Conservation (phyloP, 768 basidiomycete genomes). For the Cystobasidiopsis lactophilus region DNA sequence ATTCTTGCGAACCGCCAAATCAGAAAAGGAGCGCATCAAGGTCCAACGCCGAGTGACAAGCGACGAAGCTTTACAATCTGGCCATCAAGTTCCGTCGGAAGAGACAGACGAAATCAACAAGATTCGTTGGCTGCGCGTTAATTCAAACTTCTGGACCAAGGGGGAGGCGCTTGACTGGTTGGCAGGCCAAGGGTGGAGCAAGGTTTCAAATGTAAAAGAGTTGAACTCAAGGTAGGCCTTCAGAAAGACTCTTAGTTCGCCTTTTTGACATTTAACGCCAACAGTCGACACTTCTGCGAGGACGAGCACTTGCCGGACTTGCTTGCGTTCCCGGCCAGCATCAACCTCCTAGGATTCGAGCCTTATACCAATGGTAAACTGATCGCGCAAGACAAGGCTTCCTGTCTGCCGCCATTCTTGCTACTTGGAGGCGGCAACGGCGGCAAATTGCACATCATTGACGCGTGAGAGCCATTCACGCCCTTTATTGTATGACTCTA, state of each 20-base stretch:
- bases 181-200: conserved; percentile 13
- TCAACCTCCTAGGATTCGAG: conserved; percentile 42
- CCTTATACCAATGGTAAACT: conserved; percentile 57
- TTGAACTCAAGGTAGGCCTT: too few species aligned
- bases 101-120: conserved; percentile 16
- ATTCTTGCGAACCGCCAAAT: conserved; percentile 6
- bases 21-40: conserved; percentile 31
- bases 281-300: conserved; percentile 31
- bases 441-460: not conserved
- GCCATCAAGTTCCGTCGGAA: conserved; percentile 3
- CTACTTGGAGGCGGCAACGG: conserved; percentile 40
- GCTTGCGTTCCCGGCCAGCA: conserved; percentile 44
- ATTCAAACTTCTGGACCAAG: conserved; percentile 44
- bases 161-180: conserved; percentile 37
- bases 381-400: conserved; percentile 93
- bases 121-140: conserved; percentile 58
- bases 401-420: conserved; percentile 78
- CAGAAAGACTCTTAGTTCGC: conserved; percentile 5
- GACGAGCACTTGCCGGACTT: conserved; percentile 69
- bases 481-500: not conserved
- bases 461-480: not conserved
- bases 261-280: conserved; percentile 15
- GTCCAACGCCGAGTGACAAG: conserved; percentile 47
- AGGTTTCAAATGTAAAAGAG: conserved; percentile 13
- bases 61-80: conserved; percentile 31